Percentiles rank a stretch among this genome's conserved stretches.
Evolutionary conservation across 1,139 yeast genomes (phyloP).

Genomic region (Zhuliangozyma parablackwelliae): DNA sequence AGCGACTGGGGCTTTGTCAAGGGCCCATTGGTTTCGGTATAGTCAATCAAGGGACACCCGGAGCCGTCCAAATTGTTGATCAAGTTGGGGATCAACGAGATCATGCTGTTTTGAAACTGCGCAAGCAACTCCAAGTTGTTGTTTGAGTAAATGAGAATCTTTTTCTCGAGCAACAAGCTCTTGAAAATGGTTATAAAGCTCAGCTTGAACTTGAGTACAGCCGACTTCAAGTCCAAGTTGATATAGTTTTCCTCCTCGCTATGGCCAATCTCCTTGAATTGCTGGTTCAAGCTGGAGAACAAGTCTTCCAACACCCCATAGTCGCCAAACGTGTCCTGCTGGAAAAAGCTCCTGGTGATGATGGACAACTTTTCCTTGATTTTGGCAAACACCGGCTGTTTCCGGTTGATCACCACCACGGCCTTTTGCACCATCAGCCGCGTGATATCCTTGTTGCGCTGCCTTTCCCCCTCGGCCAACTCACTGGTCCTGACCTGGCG

Average conservation of each 20-base stretch:
- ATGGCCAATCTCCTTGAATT: constrained; percentile 21
- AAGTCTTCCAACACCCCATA: constrained; percentile 62
- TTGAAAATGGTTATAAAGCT: constrained; percentile 70
- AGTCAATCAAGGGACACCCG: constrained; percentile 72
- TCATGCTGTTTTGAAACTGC: constrained; percentile 66
- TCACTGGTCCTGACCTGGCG: constrained; percentile 72
- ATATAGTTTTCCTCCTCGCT: constrained; percentile 53
- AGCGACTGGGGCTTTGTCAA: constrained; percentile 63
- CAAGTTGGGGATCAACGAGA: constrained; percentile 74
- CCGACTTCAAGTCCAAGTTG: constrained; percentile 68
- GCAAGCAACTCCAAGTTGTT: constrained; percentile 74
- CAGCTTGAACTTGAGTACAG: constrained; percentile 55
- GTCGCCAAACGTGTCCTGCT: constrained; percentile 75
- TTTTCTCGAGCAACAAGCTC: constrained; percentile 70
- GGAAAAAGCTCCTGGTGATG: constrained; percentile 80
- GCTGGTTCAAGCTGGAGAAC: constrained; percentile 62
- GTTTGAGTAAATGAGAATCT: constrained; percentile 68
- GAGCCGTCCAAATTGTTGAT: constrained; percentile 69
- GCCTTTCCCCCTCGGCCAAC: constrained; percentile 42
- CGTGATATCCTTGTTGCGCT: constrained; percentile 64
- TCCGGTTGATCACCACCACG: constrained; percentile 75
- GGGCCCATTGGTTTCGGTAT: constrained; percentile 46
- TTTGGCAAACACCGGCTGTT: constrained; percentile 81
- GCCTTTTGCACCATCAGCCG: constrained; percentile 91
- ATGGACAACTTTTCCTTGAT: constrained; percentile 86